These are phyloP conservation scores for Fraxinus quadrangulata DNA, from an alignment of 257 asterid species.

Conservation along the genomic window DNA sequence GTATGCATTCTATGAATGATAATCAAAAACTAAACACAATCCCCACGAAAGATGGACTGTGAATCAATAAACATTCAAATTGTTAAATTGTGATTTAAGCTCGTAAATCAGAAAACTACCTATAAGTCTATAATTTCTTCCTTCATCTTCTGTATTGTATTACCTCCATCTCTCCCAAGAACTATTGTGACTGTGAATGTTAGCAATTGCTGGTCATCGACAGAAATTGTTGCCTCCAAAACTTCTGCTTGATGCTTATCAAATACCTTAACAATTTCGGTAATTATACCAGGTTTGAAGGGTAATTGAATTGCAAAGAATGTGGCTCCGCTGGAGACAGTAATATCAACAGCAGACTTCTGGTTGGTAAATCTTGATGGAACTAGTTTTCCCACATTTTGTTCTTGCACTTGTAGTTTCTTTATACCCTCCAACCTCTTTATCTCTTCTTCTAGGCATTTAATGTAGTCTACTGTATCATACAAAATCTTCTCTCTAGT, in stretches of 20 bases:
- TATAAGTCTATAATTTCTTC: constrained; percentile 48
- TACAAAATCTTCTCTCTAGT: constrained; percentile 43
- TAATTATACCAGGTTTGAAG: constrained; percentile 40
- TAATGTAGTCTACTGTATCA: constrained; percentile 48
- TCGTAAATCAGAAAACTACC: constrained; percentile 8
- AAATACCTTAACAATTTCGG: constrained; percentile 42
- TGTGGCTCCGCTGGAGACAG: constrained; percentile 41
- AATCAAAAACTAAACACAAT: constrained; percentile 7
- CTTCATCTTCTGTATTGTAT: constrained; percentile 42
- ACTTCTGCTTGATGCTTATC: constrained; percentile 58
- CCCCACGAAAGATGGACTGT: constrained; percentile 11
- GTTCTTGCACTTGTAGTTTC: constrained; percentile 30
- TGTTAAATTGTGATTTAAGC: not conserved
- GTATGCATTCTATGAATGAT: constrained; percentile 6
- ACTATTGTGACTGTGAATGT: constrained; percentile 49
- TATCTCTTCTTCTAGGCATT: constrained; percentile 51
- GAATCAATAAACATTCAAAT: constrained; percentile 11
- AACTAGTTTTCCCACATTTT: constrained; percentile 21
- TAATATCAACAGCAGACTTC: constrained; percentile 37
- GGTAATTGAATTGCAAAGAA: constrained; percentile 53
- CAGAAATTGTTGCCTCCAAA: constrained; percentile 52
- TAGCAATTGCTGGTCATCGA: constrained; percentile 40
- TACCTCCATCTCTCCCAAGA: constrained; percentile 34
- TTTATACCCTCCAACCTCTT: constrained; percentile 49
- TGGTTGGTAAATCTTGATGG: constrained; percentile 33